Evolutionary conservation across 1,139 yeast species (phyloP), one percentile per base, ranked within the genome.

Genomic region (Blastobotrys illinoisensis): DNA sequence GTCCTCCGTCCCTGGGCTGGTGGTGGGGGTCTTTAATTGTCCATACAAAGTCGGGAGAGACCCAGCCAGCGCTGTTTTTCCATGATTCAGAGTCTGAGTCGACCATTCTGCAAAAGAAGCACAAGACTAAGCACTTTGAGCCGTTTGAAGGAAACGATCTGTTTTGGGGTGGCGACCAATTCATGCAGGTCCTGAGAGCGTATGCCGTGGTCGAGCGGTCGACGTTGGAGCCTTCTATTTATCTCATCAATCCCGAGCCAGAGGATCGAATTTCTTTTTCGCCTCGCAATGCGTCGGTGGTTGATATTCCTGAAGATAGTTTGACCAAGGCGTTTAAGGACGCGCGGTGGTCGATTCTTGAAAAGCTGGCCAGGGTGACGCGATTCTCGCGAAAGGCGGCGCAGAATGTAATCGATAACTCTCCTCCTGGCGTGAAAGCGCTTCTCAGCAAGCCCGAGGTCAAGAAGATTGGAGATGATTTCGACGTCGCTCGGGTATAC

Each of bases 101-200:
- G 47, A 88, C 96, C 0, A 73, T 79, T 54, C 71, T 78, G 58
- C 85, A 80, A 60, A 85, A 83, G 60, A 77, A 78, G 56, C 66
- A 79, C 49, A 79, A 83, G 56, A 81, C 80, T 62, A 81, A 83
- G 65, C 74, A 79, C 21, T 89, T 90, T 68, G 88, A 86, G 59
- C 91, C 95, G 0, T 91, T 88, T 70, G 81, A 80, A 20, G 79
- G 78, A 32, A 67, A 68, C n/a, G 73, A 75, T 24, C 67, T 88
- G 48, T 86, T 85, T 63, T 93, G 98, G 98, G 99, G 99, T 24
- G 99, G 97, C 1, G 79, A 79, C 47, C 88, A 88, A 62, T 85
- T 95, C 59, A 71, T 89, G 60, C 73, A 75, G 48, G 78, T 77
- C 13, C 71, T 91, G 48, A 73, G 74, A 47, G 69, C 71, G 49